These are phyloP conservation scores for Triticum turgidum DNA, from an alignment of 176 grass and related monocot species.

Conservation along the genomic window DNA sequence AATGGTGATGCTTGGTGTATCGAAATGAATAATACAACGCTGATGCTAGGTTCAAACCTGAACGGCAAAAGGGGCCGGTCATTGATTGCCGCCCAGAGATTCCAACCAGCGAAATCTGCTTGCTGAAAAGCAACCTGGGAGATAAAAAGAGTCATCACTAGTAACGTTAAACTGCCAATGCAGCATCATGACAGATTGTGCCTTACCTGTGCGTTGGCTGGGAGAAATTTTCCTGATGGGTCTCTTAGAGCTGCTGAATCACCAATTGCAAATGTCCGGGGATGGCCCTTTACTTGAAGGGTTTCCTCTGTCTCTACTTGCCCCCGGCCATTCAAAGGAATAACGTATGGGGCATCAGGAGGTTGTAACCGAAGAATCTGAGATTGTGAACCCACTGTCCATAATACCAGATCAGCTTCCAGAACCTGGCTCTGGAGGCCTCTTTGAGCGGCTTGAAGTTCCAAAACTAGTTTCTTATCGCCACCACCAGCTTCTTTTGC, in stretches of 20 bases:
- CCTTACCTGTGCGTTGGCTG: conserved; percentile 78
- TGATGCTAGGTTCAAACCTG: conserved; percentile 43
- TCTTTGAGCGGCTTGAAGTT: conserved; percentile 89
- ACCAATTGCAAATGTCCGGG: conserved; percentile 89
- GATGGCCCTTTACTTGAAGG: conserved; percentile 85
- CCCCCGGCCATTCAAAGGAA: conserved; percentile 83
- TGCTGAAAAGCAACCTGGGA: conserved; percentile 92
- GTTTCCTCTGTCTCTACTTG: conserved; percentile 97
- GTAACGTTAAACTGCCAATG: background rate
- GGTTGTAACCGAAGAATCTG: conserved; percentile 69
- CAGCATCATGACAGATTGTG: background rate
- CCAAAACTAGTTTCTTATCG: conserved; percentile 65
- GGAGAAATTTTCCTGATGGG: conserved; percentile 74
- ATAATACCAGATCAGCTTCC: conserved; percentile 80
- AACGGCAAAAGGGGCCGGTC: conserved; percentile 81
- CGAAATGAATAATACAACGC: background rate
- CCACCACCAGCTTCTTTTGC: conserved; percentile 18
- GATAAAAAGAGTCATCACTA: background rate
- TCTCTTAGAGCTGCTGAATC: conserved; percentile 87
- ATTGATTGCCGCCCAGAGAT: conserved; percentile 96
- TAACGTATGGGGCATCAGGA: conserved; percentile 49
- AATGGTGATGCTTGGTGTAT: background rate
- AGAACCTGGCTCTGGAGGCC: conserved; percentile 53
- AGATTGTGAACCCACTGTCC: conserved; percentile 90
- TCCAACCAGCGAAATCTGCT: conserved; percentile 95